A percentile compares a stretch with the other conserved stretches of the same genome.
These are phyloP conservation scores for Colletotrichum theobromicola DNA, from an alignment of 2,329 filamentous ascomycete species.

Conservation along the genomic window DNA sequence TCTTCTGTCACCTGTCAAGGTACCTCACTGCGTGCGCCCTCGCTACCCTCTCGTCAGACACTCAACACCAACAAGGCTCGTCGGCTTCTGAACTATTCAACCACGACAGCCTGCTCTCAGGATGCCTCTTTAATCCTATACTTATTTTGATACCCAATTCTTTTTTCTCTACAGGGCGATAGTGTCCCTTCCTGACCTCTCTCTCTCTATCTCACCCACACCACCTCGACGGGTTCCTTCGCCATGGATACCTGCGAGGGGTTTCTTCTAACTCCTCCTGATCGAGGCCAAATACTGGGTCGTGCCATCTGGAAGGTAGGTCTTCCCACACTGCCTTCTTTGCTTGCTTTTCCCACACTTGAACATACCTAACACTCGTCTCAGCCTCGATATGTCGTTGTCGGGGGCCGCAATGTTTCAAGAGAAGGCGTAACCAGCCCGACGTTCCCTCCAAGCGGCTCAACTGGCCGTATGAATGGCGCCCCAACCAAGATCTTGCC, in stretches of 20 bases:
- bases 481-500: slow-evolving; percentile 39
- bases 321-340: not conserved
- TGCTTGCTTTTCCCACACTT: not conserved
- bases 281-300: slow-evolving; percentile 55
- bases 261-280: slow-evolving; percentile 54
- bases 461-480: slow-evolving; percentile 41
- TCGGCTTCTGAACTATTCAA: not conserved
- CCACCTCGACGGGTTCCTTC: not conserved
- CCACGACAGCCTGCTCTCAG: not conserved
- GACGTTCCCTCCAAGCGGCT: slow-evolving; percentile 40
- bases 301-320: slow-evolving; percentile 58
- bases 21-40: slow-evolving; percentile 6
- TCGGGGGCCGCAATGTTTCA: slow-evolving; percentile 46
- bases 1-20: not conserved
- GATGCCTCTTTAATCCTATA: slow-evolving; percentile 9
- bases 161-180: not conserved
- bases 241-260: slow-evolving; percentile 42
- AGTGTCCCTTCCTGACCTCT: not conserved
- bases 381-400: slow-evolving; percentile 64
- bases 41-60: not conserved
- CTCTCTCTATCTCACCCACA: not conserved
- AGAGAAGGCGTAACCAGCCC: slow-evolving; percentile 38
- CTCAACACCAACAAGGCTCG: not conserved
- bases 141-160: not conserved
- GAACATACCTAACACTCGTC: slow-evolving; percentile 15